Conservation (phyloP, 2,329 filamentous ascomycete genomes). For the Ophiostoma tasmaniense region DNA sequence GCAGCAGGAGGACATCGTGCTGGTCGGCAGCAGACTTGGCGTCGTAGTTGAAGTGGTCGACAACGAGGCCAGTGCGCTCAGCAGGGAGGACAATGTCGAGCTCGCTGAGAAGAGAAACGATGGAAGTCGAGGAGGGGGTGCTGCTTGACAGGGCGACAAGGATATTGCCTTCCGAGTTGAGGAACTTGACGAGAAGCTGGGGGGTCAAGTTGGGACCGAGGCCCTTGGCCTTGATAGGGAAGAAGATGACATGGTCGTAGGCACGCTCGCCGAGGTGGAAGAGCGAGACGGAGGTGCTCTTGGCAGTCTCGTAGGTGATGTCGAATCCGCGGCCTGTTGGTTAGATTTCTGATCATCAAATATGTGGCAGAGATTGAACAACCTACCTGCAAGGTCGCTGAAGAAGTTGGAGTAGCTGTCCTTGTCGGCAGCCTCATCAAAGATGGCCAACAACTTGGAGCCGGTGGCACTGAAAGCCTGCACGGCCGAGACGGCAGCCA, state of each 20-base stretch:
- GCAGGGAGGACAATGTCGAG: slow-evolving; percentile 80
- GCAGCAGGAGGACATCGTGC: slow-evolving; percentile 81
- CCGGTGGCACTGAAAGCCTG: slow-evolving; percentile 73
- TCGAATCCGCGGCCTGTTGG: slow-evolving; percentile 69
- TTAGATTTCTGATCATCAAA: background rate
- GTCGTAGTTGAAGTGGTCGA: slow-evolving; percentile 97
- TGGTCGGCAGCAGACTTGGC: slow-evolving; percentile 63
- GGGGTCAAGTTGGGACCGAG: slow-evolving; percentile 84
- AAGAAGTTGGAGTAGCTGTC: slow-evolving; percentile 75
- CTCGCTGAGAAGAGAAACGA: slow-evolving; percentile 74
- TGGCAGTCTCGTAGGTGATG: slow-evolving; percentile 73
- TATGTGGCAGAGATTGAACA: background rate
- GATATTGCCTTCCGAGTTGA: slow-evolving; percentile 85
- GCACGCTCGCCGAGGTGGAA: slow-evolving; percentile 79
- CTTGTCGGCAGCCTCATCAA: slow-evolving; percentile 77
- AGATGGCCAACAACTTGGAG: slow-evolving; percentile 70
- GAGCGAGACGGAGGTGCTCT: slow-evolving; percentile 65
- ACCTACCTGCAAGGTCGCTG: slow-evolving; percentile 58
- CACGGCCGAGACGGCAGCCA: slow-evolving; percentile 57
- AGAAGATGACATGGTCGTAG: slow-evolving; percentile 84
- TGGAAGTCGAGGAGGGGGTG: slow-evolving; percentile 58
- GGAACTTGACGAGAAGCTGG: slow-evolving; percentile 77
- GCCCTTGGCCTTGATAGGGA: slow-evolving; percentile 89
- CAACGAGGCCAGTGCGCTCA: slow-evolving; percentile 75
- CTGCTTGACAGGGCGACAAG: slow-evolving; percentile 73